Evolutionary conservation across 2,329 filamentous ascomycete genomes (phyloP).

Genomic region (Hypoxylon sp.): DNA sequence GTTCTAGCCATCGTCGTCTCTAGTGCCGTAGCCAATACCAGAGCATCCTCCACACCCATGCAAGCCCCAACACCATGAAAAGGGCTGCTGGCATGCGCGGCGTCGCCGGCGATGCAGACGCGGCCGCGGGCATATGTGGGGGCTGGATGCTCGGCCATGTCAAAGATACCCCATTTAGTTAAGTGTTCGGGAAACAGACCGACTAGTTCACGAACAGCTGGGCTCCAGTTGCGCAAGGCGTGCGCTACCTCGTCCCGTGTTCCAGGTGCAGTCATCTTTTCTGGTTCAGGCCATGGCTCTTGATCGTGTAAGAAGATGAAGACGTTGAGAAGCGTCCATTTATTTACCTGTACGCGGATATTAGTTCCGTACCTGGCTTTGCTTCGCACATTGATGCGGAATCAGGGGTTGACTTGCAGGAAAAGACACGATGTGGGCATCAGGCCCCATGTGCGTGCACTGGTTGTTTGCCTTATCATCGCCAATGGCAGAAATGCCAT

Average conservation of each 20-base stretch:
- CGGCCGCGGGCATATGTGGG: conserved; percentile 59
- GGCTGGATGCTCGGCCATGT: conserved; percentile 60
- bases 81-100: conserved; percentile 67
- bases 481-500: conserved; percentile 64
- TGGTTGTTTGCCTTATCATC: conserved; percentile 62
- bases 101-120: conserved; percentile 65
- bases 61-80: conserved; percentile 67
- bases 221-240: conserved; percentile 59
- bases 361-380: not conserved
- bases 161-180: conserved; percentile 68
- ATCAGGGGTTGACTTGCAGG: conserved; percentile 55
- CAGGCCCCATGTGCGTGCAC: conserved; percentile 68
- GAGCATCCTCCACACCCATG: conserved; percentile 66
- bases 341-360: conserved; percentile 50
- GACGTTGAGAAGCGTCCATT: conserved; percentile 68
- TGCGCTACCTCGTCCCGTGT: conserved; percentile 56
- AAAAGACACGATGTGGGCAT: conserved; percentile 71
- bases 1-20: not conserved
- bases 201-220: conserved; percentile 54
- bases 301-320: conserved; percentile 54
- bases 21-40: conserved; percentile 58
- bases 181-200: conserved; percentile 61
- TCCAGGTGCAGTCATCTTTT: conserved; percentile 51
- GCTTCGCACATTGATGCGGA: not conserved
- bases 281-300: conserved; percentile 49